Evolutionary conservation across 371 early-diverging fungal genomes (phyloP), one percentile per base, ranked within the genome.

Genomic region (Lichtheimia ramosa): DNA sequence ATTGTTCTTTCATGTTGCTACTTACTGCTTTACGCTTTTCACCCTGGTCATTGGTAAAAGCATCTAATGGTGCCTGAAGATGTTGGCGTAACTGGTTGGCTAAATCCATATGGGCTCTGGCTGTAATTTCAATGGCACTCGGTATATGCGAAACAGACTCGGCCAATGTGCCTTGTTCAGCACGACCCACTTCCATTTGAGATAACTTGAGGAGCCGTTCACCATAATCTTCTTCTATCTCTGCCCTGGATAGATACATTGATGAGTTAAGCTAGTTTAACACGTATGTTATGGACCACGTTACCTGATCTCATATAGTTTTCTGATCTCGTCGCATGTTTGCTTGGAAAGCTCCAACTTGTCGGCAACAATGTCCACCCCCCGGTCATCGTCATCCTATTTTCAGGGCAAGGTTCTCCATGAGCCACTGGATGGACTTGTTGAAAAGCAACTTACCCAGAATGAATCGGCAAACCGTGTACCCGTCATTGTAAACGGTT

Each of bases 211-310:
- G 52, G 8, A 70, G 63, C 43, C 59, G 60, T 21, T 65, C 65
- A 8, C 70, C 70, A 55, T 70, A 70, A 24, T 70, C 63, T 34
- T 60, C 61, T 56, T 70, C 70, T 12, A 70, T 65, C 46, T 70
- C 57, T 46, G 70, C 60, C 40, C 70, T 70, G 34, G 2, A 34
- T 34, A 34, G 8, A 34, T 34, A 8, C 27, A 56, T 27, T n/a
- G n/a, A 41, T 39, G 27, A 12, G 14, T 46, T 34, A 43, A 28
- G 12, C 14, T 4, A 12, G 27, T 28, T n/a, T 10, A 21, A 16
- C 39, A 14, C 4, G 20, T 23, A 13, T 6, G 18, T 14, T n/a
- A 50, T n/a, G 18, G 28, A 15, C 14, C 3, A 42, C 48, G 20
- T 43, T 60, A 64, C 68, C 68, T 60, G 12, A 61, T 58, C 54